Percentiles rank a stretch among this genome's conserved stretches.
These are phyloP conservation scores for Capsella rubella DNA, from an alignment of 441 rosid species.

Conservation along the genomic window DNA sequence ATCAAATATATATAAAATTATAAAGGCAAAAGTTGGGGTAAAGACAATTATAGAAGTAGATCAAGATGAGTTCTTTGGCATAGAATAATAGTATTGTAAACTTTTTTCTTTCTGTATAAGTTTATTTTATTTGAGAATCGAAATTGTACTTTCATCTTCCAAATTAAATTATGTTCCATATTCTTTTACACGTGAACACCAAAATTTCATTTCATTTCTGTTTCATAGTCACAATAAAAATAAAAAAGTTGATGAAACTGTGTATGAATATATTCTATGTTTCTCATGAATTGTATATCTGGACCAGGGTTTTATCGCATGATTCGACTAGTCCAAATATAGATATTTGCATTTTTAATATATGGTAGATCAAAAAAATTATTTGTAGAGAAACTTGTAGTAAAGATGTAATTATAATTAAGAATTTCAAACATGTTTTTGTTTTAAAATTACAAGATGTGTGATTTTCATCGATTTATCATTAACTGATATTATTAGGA, in stretches of 20 bases:
- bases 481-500: not conserved
- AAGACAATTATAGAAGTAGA: not conserved
- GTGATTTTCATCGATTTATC: too few relatives aligned
- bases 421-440: too few relatives aligned
- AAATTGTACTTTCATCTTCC: constrained; percentile 18
- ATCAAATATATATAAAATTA: not conserved
- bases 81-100: constrained; percentile 3
- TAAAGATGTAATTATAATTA: too few relatives aligned
- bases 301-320: constrained; percentile 1
- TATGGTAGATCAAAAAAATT: not conserved
- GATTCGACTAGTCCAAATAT: constrained; percentile 17
- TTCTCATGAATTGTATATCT: constrained; percentile 9
- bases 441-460: too few relatives aligned
- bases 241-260: not conserved
- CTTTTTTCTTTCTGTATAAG: constrained; percentile 12
- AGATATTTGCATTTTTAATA: constrained; percentile 2
- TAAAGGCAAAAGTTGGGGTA: not conserved
- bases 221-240: constrained; percentile 2
- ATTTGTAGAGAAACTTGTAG: not conserved
- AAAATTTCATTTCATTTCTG: constrained; percentile 9
- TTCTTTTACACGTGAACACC: constrained; percentile 37
- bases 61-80: not conserved
- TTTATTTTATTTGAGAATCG: constrained; percentile 19
- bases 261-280: constrained; percentile 8
- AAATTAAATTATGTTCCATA: constrained; percentile 5